Conservation (phyloP, 2,329 filamentous ascomycete genomes). For the Ophiostoma sp. region DNA sequence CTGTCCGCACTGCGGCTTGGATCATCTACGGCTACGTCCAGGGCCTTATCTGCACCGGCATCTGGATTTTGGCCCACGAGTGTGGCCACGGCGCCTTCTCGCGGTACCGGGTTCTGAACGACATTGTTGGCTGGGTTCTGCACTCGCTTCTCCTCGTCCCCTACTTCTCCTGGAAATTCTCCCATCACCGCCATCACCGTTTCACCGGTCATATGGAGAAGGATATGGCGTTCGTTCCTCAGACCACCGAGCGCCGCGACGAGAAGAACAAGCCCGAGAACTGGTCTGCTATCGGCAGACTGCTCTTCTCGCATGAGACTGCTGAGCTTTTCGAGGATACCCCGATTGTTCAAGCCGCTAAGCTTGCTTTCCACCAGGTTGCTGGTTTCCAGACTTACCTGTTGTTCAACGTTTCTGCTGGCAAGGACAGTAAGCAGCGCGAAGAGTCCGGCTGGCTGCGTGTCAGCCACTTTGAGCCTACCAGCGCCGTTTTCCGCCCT, state of each 20-base stretch:
- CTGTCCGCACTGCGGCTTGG: slow-evolving; percentile 59
- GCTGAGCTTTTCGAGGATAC: slow-evolving; percentile 63
- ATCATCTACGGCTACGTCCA: slow-evolving; percentile 70
- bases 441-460: slow-evolving; percentile 63
- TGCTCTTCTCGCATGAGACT: slow-evolving; percentile 7
- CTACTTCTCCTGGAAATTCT: slow-evolving; percentile 99
- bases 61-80: slow-evolving; percentile 97
- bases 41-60: slow-evolving; percentile 84
- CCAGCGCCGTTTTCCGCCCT: slow-evolving; percentile 83
- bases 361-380: slow-evolving; percentile 70
- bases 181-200: slow-evolving; percentile 99
- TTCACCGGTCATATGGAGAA: slow-evolving; percentile 94
- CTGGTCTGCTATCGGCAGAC: neutral
- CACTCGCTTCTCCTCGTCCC: slow-evolving; percentile 83
- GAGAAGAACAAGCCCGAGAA: slow-evolving; percentile 14
- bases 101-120: slow-evolving; percentile 81
- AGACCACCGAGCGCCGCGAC: slow-evolving; percentile 47
- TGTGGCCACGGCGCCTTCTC: slow-evolving; percentile 97
- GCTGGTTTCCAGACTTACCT: slow-evolving; percentile 92
- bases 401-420: slow-evolving; percentile 84
- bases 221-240: slow-evolving; percentile 97
- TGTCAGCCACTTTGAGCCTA: slow-evolving; percentile 92
- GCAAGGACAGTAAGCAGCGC: slow-evolving; percentile 85
- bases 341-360: slow-evolving; percentile 50
- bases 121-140: slow-evolving; percentile 82